These are phyloP conservation scores for Nicotiana otophora DNA, from an alignment of 257 asterid genomes.

Conservation along the genomic window DNA sequence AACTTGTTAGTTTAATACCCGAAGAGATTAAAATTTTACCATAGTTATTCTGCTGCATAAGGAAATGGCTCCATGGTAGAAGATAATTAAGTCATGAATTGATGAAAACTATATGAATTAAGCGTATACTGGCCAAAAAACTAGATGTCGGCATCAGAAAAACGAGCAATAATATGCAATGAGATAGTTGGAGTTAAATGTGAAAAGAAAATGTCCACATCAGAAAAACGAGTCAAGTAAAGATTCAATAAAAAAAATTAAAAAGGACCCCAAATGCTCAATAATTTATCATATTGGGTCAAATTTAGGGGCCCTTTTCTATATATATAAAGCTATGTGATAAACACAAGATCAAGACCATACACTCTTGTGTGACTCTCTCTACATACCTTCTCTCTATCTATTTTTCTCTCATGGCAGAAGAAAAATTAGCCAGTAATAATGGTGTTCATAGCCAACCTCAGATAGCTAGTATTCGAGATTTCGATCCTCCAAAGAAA, in stretches of 20 bases:
- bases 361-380: background rate
- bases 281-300: background rate
- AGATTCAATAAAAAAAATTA: background rate
- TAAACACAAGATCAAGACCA: background rate
- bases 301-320: background rate
- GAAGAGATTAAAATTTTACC: too few species aligned
- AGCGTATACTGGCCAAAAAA: background rate
- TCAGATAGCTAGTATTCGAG: conserved; percentile 17
- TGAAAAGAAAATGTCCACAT: background rate
- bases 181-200: background rate
- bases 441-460: background rate
- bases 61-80: background rate
- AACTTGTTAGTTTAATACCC: too few species aligned
- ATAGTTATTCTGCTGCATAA: background rate
- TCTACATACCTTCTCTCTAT: background rate
- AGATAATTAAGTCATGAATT: background rate
- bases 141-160: background rate
- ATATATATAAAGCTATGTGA: background rate
- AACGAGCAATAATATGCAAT: background rate
- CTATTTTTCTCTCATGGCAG: background rate
- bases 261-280: conserved; percentile 1
- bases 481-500: conserved; percentile 36
- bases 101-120: too few species aligned
- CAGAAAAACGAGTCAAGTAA: background rate
- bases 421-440: background rate